These are phyloP conservation scores for Tetrahymena elliotti DNA, from an alignment of 73 alveolate species.

Conservation along the genomic window DNA sequence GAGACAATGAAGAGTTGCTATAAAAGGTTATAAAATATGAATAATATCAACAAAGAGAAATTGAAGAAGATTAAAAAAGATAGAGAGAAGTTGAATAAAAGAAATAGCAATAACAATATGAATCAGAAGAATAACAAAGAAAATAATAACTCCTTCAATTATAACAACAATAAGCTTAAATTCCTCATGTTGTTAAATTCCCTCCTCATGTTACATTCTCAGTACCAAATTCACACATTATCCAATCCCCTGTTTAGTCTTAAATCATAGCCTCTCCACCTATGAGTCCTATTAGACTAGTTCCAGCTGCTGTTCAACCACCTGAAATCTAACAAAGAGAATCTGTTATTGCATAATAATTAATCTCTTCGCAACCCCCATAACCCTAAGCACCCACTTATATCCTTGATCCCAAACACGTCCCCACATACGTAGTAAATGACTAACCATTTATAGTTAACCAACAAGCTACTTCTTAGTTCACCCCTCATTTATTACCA, in stretches of 20 bases:
- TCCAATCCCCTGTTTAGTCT: not conserved
- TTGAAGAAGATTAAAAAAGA: not conserved
- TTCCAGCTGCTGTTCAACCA: not conserved
- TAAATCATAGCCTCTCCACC: not conserved
- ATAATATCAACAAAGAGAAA: not conserved
- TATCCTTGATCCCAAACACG: not conserved
- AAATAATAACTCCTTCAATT: not conserved
- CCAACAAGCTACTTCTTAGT: not conserved
- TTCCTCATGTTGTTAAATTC: not conserved
- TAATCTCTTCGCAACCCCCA: not conserved
- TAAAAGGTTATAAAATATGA: not conserved
- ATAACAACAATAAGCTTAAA: not conserved
- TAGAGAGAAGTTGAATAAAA: not conserved
- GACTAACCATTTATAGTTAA: not conserved
- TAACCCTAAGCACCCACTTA: not conserved
- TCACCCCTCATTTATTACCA: not conserved
- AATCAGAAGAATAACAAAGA: not conserved
- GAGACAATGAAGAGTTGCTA: not conserved
- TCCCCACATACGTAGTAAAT: not conserved
- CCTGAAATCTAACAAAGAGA: not conserved
- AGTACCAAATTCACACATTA: not conserved
- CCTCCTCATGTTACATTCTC: not conserved
- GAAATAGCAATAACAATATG: not conserved
- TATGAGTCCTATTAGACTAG: not conserved
- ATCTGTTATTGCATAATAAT: not conserved